These are phyloP conservation scores for Blastocystis sp. DNA, from an alignment of 352 stramenopile genomes.

Conservation along the genomic window DNA sequence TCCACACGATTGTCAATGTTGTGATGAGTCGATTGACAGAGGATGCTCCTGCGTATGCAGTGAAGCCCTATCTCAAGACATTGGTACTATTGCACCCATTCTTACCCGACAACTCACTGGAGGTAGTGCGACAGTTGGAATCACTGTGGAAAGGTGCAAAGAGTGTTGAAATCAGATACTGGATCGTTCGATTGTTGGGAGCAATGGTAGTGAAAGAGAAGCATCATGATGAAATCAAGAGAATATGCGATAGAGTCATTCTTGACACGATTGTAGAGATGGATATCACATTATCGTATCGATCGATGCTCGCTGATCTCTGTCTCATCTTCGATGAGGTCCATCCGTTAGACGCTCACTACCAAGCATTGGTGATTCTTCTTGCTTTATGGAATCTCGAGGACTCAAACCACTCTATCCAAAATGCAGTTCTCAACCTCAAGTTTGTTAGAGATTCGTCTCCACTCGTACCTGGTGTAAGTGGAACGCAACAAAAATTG, in stretches of 20 bases:
- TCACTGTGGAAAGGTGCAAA: background rate
- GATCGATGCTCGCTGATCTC: background rate
- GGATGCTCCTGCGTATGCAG: background rate
- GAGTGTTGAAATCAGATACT: constrained; percentile 5
- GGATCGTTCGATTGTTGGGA: background rate
- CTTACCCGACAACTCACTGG: background rate
- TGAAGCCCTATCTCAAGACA: constrained; percentile 33
- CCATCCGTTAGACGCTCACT: background rate
- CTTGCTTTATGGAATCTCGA: background rate
- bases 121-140: background rate
- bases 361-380: background rate
- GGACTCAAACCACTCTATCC: background rate
- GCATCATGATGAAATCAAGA: background rate
- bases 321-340: background rate
- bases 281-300: constrained; percentile 39
- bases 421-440: background rate
- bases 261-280: background rate
- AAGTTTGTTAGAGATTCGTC: background rate
- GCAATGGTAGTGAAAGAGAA: background rate
- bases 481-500: background rate
- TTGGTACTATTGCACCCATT: background rate
- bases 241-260: background rate
- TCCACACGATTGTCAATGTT: background rate
- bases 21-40: background rate
- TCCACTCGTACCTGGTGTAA: background rate